Base-by-base conservation (phyloP, 1,284 basidiomycete genomes). In the Thelephora terrestris region DNA sequence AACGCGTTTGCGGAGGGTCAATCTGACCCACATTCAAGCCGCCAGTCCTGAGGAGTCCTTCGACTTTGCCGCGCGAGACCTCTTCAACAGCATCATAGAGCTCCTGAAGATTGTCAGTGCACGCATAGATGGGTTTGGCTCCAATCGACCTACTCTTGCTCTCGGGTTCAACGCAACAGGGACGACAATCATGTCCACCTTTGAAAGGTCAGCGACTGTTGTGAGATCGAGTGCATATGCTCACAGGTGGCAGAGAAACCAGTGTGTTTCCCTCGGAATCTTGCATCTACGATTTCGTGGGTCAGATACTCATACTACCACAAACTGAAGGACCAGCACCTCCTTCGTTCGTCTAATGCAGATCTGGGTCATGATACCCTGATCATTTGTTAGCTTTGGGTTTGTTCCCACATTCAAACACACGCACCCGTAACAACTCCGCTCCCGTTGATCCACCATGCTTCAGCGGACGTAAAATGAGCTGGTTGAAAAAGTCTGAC, bases 281-380 rank as follows among this genome's bases (percentile, higher is more conserved):
- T 73, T 86, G 84, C 81, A 91, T 91, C 81, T 89, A 58, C 1
- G 39, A 37, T 47, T 46, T 29, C 27, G 23, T 58, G 6, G 58
- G 48, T 16, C 12, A 32, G 29, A 32, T 3, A 17, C 45, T 38
- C n/a, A 20, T 20, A 10, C 7, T 25, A 35, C 17, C 27, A 3
- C 7, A 27, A 23, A 20, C 27, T 4, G 27, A n/a, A n/a, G 5
- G 47, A 45, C 36, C 52, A 66, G 43, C 35, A 81, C 85, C 66
- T 92, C 87, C 64, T 93, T 93, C 4, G 89, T 92, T 29, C 91
- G 76, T 5, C 91, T 81, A 42, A 95, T 81, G 47, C 91, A 89
- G 14, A 81, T 74, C 24, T 89, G 85, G 40, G 71, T 79, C 75
- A 94, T 91, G n/a, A 95, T 65, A 4, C 85, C 87, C 81, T 89